Evolutionary conservation across 441 rosid species (phyloP), one percentile per base, ranked within the genome.

Genomic region (Brassica balearica): DNA sequence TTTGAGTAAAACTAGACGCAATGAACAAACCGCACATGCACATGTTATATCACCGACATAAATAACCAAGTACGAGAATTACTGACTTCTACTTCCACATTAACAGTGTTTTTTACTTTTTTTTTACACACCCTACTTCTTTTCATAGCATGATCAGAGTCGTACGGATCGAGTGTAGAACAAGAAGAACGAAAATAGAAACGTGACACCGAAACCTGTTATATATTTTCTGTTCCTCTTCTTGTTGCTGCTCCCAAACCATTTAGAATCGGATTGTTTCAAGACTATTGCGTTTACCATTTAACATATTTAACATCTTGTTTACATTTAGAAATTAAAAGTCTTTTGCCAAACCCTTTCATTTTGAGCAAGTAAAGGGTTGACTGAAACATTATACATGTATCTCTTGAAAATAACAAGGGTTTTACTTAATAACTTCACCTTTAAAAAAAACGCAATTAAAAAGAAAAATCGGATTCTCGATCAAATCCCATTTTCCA

Each of bases 11-110:
- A 79, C 62, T 64, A 74, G 79, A 79, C 78, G 82, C 75, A 74
- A 74, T 75, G 71, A 79, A 69, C 75, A 69, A 63, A 74, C 75
- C 79, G 74, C 55, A 65, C 82, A 79, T 74, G 79, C 82, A 79
- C 82, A 79, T 79, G 82, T 78, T 73, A 56, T 67, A 72, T 78
- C 81, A 78, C 69, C 73, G 61, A 78, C 73, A 59, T 53, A 67
- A 67, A 51, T 20, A 73, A 73, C 78, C 73, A 79, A 56, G 79
- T 73, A 73, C 82, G 65, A 73, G 58, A 78, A 19, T 2, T 36
- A 73, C 82, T 79, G 82, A 60, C 70, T 34, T 2, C 68, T 51
- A 73, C 82, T 73, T 62, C 66, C 74, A 68, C 78, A 60, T 79
- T 53, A 79, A 79, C 74, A 79, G 78, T 79, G 27, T 1, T 53